Base-by-base conservation (phyloP, 2,329 filamentous ascomycete species). In the Botrytis fragariae region DNA sequence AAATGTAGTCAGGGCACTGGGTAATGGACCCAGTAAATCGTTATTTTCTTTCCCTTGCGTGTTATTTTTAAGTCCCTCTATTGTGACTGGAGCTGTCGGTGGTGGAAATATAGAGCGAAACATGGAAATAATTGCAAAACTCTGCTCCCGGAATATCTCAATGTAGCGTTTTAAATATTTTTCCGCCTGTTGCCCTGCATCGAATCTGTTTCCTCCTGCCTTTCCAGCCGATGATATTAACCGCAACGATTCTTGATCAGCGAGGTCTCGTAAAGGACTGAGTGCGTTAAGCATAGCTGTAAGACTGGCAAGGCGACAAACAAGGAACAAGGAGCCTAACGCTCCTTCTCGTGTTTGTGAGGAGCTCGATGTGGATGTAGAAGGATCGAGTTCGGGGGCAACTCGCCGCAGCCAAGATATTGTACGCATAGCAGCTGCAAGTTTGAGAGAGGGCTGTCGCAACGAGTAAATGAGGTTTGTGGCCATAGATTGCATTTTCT, bases 81-180 rank as follows among this genome's bases (percentile, higher is more conserved):
- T 77, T 74, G 22, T 75, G 68, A 35, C 63, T 3, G 73, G 65
- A 1, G 75, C 62, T 18, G 74, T 70, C 25, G 77, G 42, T 22
- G 88, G 86, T 0, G 92, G 90, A 79, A 97, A 97, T 72, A 98
- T 94, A 79, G 92, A 96, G 79, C 91, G 93, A 82, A 97, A 98
- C 87, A 98, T 94, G 74, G 94, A 97, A 42, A 98, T 90, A 74
- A 98, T 97, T 61, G 92, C 93, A 82, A 99, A 99, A 81, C 93
- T 97, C 82, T 99, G 96, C 83, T 99, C 96, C 70, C 96, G 92
- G 81, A 98, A 98, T 42, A 99, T 94, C 81, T 99, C 96, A 78
- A 99, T 93, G 82, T 97, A 99, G 65, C 95, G 89, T 82, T 98
- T 99, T 61, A 99, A 84, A 79, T 94, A 99, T 69, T 94, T 89